Base-by-base conservation (phyloP, 768 basidiomycete genomes). In the Xerocomellus amylosporus region DNA sequence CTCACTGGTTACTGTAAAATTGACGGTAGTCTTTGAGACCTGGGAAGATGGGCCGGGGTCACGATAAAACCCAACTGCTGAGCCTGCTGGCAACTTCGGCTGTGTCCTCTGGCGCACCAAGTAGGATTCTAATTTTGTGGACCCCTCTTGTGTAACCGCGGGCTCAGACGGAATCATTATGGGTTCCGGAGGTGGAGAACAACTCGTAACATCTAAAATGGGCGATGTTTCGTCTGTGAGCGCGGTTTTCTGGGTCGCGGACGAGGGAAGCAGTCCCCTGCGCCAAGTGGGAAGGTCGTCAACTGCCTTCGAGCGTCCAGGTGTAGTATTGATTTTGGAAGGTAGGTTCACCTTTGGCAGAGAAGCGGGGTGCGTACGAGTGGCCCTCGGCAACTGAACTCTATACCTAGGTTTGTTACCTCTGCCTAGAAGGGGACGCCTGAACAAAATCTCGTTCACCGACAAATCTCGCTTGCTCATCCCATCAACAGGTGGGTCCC, bases 1-100 rank as follows among this genome's bases (percentile, higher is more conserved):
- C 69, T 93, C 91, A 63, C 90, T 92, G 51, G 75, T 80, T 42
- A 93, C 87, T 44, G 85, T 88, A 73, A 93, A 93, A 58, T 81
- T 84, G 53, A 91, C 87, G 10, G 75, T 58, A 15, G 76, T 66
- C 51, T 77, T 79, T 5, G 76, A 60, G 60, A 83, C 79, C 36
- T 73, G 72, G 53, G 74, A 75, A 31, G 79, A 75, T 36, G 83
- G 77, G 31, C 78, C 77, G 8, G 82, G 82, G 64, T 84, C 81
- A 37, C 87, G 85, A 68, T 85, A 85, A 70, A 88, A 88, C 34
- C 84, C 88, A 50, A 90, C 85, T 39, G 78, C 79, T 43, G 86
- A 83, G 20, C 87, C 88, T 49, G 74, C 81, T 46, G 87, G 87
- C 79, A 88, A 81, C 67, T 84, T 89, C 5, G 84, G 84, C 58